Base-by-base conservation (phyloP, 164 flowering plant genomes). In the Amborella trichopoda region DNA sequence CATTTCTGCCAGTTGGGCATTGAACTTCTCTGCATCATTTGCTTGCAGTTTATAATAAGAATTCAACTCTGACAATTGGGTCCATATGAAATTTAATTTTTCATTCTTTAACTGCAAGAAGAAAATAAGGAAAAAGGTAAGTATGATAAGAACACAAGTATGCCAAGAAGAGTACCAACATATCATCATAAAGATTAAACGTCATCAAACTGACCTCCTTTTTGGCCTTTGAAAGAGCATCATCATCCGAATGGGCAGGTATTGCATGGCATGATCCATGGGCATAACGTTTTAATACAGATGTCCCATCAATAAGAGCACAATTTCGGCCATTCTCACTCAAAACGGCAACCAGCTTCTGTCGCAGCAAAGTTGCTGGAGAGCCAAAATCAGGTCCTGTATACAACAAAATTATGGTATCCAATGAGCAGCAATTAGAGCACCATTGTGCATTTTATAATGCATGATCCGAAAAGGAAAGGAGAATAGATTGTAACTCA, bases 321-420 rank as follows among this genome's bases (percentile, higher is more conserved):
- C 93, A 74, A 1, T 62, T 64, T 66, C 75, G 83, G 20, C 90
- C 87, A 56, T 50, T 51, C 24, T 93, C 97, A 67, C 72, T 66
- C 64, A 93, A 66, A 52, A 88, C 53, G 11, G 84, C 55, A 54
- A 80, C 79, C 44, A 93, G 79, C 63, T 78, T 88, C 70, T 71
- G 76, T 58, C 90, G 64, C 56, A 65, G 54, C 41, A 76, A 64
- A 52, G 88, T 68, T 16, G 83, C 80, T 23, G 83, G 78, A 12
- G 72, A 37, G 50, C 99, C 94, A 65, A 81, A 93, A 26, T 80
- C 93, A 46, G 95, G 99, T 19, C 99, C 99, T 91, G 52, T n/a
- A 39, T 41, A 47, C 32, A 37, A 54, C 26, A 36, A 38, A 38
- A 5, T 22, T 22, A n/a, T n/a, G n/a, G 16, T 38, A 38, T n/a